Evolutionary conservation across 2,329 filamentous ascomycete species (phyloP), one percentile per base, ranked within the genome.

Genomic region (Diaporthe ilicicola): DNA sequence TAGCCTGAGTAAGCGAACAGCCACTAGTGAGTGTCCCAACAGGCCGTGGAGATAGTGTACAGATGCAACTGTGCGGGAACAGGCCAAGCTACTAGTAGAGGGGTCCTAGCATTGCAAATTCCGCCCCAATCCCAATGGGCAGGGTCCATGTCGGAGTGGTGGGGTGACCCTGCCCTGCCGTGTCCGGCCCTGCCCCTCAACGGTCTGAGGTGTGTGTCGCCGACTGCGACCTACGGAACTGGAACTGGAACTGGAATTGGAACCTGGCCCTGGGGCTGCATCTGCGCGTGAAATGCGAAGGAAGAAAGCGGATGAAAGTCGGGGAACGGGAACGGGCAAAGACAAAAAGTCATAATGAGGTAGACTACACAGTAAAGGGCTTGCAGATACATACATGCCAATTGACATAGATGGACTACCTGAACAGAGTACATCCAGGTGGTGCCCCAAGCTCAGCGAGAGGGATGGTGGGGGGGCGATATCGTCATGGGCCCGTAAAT

Each of bases 401-500:
- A 59, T 59, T 42, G 37, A 59, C 34, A 19, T 2, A 42, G 1
- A 32, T 55, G n/a, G n/a, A n/a, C n/a, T n/a, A 27, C 34, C 22
- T 12, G 22, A 22, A 39, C 13, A 24, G 17, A 6, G n/a, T 34
- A 9, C 32, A 34, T 5, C n/a, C 2, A 10, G 24, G 32, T 15
- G 37, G 54, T 44, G 66, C 53, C 53, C 48, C 39, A 34, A 50
- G 32, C 59, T 64, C 59, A 50, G 44, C 12, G n/a, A 50, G 13
- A 48, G 29, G n/a, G 24, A 6, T 29, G 54, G 53, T 53, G 59
- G 66, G 66, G 66, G 65, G 66, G 66, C 66, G 53, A 68, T 39
- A 68, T 68, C 68, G 68, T 70, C 68, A 70, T 70, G 61, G 68
- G 51, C 59, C 68, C 68, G 61, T 65, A 70, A 66, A 55, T 54